Evolutionary conservation across 1,284 basidiomycete species (phyloP).

Genomic region (Mixia osmundae): DNA sequence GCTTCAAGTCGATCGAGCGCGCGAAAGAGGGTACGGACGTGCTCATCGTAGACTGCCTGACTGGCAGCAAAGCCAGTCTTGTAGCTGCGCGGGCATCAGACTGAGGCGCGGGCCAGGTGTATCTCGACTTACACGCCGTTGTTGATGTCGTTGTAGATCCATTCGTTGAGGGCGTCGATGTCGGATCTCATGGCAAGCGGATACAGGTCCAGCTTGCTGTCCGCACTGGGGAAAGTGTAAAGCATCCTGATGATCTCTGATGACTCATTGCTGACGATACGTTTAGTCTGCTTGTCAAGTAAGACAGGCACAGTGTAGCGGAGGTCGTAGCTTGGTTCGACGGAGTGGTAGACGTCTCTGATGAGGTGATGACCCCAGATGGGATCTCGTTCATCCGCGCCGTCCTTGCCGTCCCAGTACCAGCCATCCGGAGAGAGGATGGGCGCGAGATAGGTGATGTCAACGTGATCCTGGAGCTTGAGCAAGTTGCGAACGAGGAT

Average conservation of each 20-base stretch:
- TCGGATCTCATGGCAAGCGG: slow-evolving; percentile 15
- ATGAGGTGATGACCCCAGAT: no score
- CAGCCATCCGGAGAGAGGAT: no score
- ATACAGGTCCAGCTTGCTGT: slow-evolving; percentile 11
- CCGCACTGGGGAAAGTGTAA: slow-evolving; percentile 14
- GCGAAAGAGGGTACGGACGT: slow-evolving; percentile 19
- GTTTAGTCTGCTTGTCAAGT: slow-evolving; percentile 23
- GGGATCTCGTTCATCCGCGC: no score
- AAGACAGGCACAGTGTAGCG: slow-evolving; percentile 21
- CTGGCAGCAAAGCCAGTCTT: slow-evolving; percentile 21
- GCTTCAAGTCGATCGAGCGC: slow-evolving; percentile 18
- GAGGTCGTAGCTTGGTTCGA: slow-evolving; percentile 18
- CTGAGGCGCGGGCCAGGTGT: no score
- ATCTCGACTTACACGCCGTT: no score
- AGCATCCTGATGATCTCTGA: slow-evolving; percentile 22
- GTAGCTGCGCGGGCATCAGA: no score
- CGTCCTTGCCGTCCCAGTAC: no score
- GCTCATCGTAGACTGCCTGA: slow-evolving; percentile 19
- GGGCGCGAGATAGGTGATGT: no score
- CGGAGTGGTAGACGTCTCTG: slow-evolving; percentile 19
- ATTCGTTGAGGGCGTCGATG: slow-evolving; percentile 20
- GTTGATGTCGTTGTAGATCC: slow-evolving; percentile 17
- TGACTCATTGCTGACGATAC: slow-evolving; percentile 21
- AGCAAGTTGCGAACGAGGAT: no score
- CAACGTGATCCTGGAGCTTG: no score